Base-by-base conservation (phyloP, 345 rosid genomes). In the Citrus glauca region DNA sequence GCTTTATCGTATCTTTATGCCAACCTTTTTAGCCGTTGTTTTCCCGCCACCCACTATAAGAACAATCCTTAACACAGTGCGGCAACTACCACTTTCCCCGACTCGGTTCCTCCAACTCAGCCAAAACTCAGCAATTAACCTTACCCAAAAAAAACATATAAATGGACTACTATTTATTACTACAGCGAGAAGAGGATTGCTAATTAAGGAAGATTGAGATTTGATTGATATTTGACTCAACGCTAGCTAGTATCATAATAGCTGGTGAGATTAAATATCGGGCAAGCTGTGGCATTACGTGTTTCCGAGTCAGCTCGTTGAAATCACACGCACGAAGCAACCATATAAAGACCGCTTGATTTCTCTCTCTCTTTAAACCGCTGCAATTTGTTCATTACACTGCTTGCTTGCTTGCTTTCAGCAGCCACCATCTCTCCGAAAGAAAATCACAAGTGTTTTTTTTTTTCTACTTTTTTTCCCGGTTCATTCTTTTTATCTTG, bases 211-310 rank as follows among this genome's bases (percentile, higher is more conserved):
- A 13, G 59, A 3, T 66, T 28, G 27, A 32, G 66, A 69, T 27
- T 63, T 20, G 38, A 19, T 50, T 25, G 17, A 69, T 69, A 45
- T 22, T 55, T 57, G 65, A 53, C 57, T 53, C 57, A 6, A 53
- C 22, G 57, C 57, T 17, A 4, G 57, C 57, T 17, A 16, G 57
- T 17, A 5, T 53, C 33, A 56, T 69, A 53, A 56, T 69, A 53
- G 66, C 72, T 35, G 68, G 76, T 55, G 35, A 62, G 72, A 68
- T 53, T 62, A 30, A 69, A 61, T 77, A 19, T 73, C 61, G 72
- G 30, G 67, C 59, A 73, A 60, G 75, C 71, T 75, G 66, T 35
- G 61, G 62, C 77, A 35, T 17, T 30, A 17, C 69, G 14, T 75
- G 57, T 33, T 10, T 24, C 72, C 56, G 79, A 53, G 22, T 79